Evolutionary conservation across 116 monocot genomes (phyloP).

Genomic region (Posidonia oceanica): DNA sequence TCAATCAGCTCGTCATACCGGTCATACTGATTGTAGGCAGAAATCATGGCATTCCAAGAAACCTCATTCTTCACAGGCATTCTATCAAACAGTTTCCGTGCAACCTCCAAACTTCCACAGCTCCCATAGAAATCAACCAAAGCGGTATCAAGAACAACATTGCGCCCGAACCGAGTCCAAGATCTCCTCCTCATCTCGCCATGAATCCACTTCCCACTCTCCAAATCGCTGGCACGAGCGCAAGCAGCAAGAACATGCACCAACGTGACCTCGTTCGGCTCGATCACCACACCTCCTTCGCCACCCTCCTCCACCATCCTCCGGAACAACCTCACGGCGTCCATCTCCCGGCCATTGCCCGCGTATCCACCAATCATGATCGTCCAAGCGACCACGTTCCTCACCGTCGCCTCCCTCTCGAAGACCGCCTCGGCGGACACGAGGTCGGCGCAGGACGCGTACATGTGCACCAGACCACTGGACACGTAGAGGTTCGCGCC

Average conservation of each 20-base stretch:
- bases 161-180: neutral
- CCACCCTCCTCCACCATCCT: conserved; percentile 8
- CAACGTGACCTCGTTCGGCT: conserved; percentile 33
- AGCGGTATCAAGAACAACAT: conserved; percentile 20
- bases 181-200: neutral
- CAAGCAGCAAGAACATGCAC: conserved; percentile 25
- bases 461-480: conserved; percentile 31
- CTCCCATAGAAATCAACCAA: conserved; percentile 27
- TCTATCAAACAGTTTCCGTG: conserved; percentile 36
- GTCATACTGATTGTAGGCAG: conserved; percentile 13
- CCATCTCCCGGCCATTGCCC: neutral
- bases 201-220: conserved; percentile 20
- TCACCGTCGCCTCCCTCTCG: neutral
- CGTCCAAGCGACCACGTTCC: conserved; percentile 37
- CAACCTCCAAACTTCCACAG: conserved; percentile 24
- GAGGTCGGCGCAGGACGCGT: conserved; percentile 17
- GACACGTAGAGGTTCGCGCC: conserved; percentile 28
- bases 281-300: neutral
- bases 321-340: conserved; percentile 20
- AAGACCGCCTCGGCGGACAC: conserved; percentile 19
- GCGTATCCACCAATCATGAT: conserved; percentile 32
- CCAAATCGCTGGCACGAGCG: conserved; percentile 17
- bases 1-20: neutral
- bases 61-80: conserved; percentile 38
- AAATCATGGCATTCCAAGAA: conserved; percentile 38